A percentile compares a stretch with the other conserved stretches of the same genome.
Conservation (phyloP, 179 eudicot genomes). For the Pouteria campechiana region DNA sequence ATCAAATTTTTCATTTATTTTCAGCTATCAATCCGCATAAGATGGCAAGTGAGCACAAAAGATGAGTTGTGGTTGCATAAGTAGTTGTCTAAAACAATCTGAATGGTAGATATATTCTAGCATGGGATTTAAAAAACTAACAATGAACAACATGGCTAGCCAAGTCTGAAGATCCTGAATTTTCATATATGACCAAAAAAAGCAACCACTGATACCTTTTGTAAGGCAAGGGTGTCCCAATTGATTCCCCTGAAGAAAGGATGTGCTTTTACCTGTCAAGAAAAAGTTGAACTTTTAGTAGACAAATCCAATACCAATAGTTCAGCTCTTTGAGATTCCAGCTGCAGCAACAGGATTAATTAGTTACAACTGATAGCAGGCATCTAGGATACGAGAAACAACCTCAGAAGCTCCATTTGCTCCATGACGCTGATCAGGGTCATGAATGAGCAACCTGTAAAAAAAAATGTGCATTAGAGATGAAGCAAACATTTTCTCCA, state of each 20-base stretch:
- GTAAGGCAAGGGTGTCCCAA: conserved; percentile 55
- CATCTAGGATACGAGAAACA: conserved; percentile 2
- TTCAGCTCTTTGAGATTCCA: no score
- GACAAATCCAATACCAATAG: background rate
- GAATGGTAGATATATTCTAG: no score
- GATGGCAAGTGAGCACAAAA: no score
- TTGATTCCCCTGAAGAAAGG: conserved; percentile 50
- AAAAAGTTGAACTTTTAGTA: background rate
- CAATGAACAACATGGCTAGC: no score
- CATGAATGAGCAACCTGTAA: conserved; percentile 44
- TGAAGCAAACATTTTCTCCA: no score
- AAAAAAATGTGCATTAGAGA: no score
- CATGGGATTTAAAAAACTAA: no score
- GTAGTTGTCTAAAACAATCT: no score
- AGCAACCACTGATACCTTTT: conserved; percentile 26
- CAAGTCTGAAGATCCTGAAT: no score
- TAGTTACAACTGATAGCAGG: background rate
- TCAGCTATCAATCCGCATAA: no score
- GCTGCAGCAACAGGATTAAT: background rate
- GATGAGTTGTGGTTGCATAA: no score
- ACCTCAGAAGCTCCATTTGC: conserved; percentile 63
- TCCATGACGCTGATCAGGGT: conserved; percentile 49
- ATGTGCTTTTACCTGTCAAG: conserved; percentile 48
- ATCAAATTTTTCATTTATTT: no score
- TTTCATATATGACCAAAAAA: background rate